Evolutionary conservation across 495 filamentous ascomycete genomes (phyloP).

Genomic region (Penicillium crystallinum): DNA sequence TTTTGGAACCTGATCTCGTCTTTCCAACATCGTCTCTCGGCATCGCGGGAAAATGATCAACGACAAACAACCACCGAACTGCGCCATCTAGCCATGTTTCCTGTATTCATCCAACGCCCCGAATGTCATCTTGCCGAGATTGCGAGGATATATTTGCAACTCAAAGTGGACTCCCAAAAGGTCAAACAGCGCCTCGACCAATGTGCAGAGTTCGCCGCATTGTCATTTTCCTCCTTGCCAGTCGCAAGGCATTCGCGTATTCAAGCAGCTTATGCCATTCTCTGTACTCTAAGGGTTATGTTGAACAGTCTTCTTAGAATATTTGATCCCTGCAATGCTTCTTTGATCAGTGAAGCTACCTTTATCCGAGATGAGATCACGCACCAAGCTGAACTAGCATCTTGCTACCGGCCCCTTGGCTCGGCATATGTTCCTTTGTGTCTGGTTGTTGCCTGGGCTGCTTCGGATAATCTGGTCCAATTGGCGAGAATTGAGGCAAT

Average conservation of each 20-base stretch:
- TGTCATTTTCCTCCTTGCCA: not conserved
- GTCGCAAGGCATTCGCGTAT: slow-evolving; percentile 14
- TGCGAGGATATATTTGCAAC: slow-evolving; percentile 9
- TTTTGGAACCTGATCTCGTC: slow-evolving; percentile 14
- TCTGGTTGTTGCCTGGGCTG: slow-evolving; percentile 17
- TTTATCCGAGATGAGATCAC: slow-evolving; percentile 20
- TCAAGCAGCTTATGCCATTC: slow-evolving; percentile 20
- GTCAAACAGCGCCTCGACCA: slow-evolving; percentile 10
- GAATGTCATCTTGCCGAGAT: slow-evolving; percentile 19
- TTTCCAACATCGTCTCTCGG: slow-evolving; percentile 1
- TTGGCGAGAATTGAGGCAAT: slow-evolving; percentile 4
- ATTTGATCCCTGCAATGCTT: slow-evolving; percentile 13
- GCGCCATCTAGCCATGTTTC: slow-evolving; percentile 17
- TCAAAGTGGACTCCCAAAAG: slow-evolving; percentile 10
- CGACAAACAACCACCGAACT: slow-evolving; percentile 10
- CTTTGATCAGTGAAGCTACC: slow-evolving; percentile 12
- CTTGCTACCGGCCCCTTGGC: slow-evolving; percentile 20
- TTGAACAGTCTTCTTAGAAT: slow-evolving; percentile 26
- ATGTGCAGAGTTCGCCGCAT: not conserved
- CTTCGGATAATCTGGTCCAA: slow-evolving; percentile 5
- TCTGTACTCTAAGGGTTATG: slow-evolving; percentile 20
- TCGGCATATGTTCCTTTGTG: slow-evolving; percentile 16
- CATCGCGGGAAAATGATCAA: not conserved
- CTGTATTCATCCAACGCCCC: slow-evolving; percentile 16
- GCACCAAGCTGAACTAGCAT: slow-evolving; percentile 5